Conservation (phyloP, 768 basidiomycete species). For the Lactarius trivialis region DNA sequence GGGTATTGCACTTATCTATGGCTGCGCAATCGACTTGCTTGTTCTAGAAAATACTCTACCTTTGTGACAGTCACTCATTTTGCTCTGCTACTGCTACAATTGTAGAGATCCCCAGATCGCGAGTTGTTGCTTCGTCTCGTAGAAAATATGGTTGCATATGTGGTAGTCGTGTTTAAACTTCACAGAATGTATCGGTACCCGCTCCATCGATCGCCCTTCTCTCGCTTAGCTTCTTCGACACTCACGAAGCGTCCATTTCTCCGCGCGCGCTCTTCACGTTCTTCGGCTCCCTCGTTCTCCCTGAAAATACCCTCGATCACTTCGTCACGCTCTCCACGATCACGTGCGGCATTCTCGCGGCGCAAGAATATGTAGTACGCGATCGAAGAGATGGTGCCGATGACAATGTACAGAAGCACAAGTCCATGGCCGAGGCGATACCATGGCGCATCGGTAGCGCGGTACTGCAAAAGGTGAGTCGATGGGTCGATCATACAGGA, state of each 20-base stretch:
- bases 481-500: background rate
- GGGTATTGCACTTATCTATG: background rate
- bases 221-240: conserved; percentile 57
- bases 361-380: conserved; percentile 39
- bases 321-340: conserved; percentile 63
- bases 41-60: conserved; percentile 7
- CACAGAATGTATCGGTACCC: conserved; percentile 65
- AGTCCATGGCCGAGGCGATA: conserved; percentile 57
- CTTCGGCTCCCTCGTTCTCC: conserved; percentile 26
- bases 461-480: conserved; percentile 40
- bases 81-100: conserved; percentile 6
- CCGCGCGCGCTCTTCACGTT: conserved; percentile 28
- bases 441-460: conserved; percentile 58
- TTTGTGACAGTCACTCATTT: conserved; percentile 5
- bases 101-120: conserved; percentile 1
- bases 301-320: conserved; percentile 47
- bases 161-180: conserved; percentile 20
- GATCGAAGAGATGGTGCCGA: conserved; percentile 49
- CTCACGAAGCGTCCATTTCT: conserved; percentile 53
- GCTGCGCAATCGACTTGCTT: background rate
- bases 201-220: conserved; percentile 71
- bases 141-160: conserved; percentile 16
- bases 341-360: conserved; percentile 58
- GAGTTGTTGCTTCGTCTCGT: conserved; percentile 10
- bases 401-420: conserved; percentile 64